phyloP scores from a whole-genome alignment of 768 basidiomycete genomes.

The Saitozyma podzolica region DNA sequence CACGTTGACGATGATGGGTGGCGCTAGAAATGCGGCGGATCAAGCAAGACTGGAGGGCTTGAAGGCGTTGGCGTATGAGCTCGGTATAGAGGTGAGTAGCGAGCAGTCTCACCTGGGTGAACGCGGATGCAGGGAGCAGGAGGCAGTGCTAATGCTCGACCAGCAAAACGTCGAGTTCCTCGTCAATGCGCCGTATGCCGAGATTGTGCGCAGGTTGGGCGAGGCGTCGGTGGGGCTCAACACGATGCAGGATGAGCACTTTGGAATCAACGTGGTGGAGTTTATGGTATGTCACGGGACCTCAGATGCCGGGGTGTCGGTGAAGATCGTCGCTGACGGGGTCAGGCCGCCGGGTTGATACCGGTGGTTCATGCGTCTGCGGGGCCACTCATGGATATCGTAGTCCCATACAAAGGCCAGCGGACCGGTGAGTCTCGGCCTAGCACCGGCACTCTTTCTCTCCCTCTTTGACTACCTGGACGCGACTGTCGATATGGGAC shows the following conservation, averaged over 20 bases:
- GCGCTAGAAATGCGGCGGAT: conserved; percentile 77
- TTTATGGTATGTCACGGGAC: conserved; percentile 73
- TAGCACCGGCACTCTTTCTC: no score
- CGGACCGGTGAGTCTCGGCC: conserved; percentile 61
- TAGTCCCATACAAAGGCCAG: conserved; percentile 72
- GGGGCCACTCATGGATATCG: conserved; percentile 86
- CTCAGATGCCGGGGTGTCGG: background rate
- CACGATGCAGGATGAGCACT: conserved; percentile 98
- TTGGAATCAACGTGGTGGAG: conserved; percentile 96
- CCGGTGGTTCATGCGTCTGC: conserved; percentile 91
- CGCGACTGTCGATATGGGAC: no score
- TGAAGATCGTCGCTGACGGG: background rate
- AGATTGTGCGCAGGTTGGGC: conserved; percentile 70
- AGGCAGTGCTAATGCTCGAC: conserved; percentile 2
- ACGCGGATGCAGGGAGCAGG: background rate
- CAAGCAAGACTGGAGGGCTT: conserved; percentile 67
- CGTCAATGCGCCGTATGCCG: conserved; percentile 76
- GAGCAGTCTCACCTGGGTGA: background rate
- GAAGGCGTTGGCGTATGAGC: conserved; percentile 61
- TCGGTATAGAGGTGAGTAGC: conserved; percentile 64
- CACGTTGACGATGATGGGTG: conserved; percentile 76
- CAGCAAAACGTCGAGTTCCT: conserved; percentile 74
- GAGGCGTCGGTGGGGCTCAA: conserved; percentile 80
- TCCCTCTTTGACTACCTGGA: no score
- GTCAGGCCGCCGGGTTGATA: conserved; percentile 87